Base-by-base conservation (phyloP, 371 early-diverging fungal species). In the Rhizopus microsporus region DNA sequence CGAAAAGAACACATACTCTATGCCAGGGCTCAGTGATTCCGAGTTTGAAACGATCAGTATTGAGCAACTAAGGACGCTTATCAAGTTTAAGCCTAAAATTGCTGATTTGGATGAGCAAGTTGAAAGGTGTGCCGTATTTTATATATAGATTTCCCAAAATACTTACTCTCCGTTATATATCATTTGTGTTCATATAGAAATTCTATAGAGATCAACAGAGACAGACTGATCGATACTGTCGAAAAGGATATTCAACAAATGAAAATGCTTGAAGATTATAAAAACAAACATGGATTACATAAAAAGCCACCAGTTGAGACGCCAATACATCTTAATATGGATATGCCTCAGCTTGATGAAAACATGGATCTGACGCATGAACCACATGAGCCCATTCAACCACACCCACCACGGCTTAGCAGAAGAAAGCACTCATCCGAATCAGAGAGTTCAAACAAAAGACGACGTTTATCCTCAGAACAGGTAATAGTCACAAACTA, bases 281-380 rank as follows among this genome's bases (percentile, higher is more conserved):
- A 60, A 56, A 78, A 69, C 38, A 75, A 75, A 33, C 73, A 78
- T 56, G 78, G 78, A 1, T 57, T 78, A 38, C 71, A 73, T 45
- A 70, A 73, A 33, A 71, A 67, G 31, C 71, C 73, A 10, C 65
- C 75, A 3, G 57, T 51, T 3, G 61, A 66, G 17, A 54, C 56
- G 47, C 60, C 63, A 42, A 62, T 60, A 16, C 57, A 66, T 9
- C 17, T 68, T 7, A 52, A 61, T 9, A 67, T 64, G 9, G 57
- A 67, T 5, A 17, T 61, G 23, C n/a, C 42, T 12, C 44, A 53
- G 13, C 12, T 53, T 8, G 50, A 58, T 10, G 59, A 57, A 31
- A 44, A 45, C 1, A 23, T 16, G 10, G 45, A 44, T 12, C n/a
- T 44, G 15, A 13, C 44, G 15, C 2, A 13, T 49, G 39, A 51